Percentiles rank a stretch among this genome's conserved stretches.
Conservation (phyloP, 345 rosid species). For the Leavenworthia alabamica region DNA sequence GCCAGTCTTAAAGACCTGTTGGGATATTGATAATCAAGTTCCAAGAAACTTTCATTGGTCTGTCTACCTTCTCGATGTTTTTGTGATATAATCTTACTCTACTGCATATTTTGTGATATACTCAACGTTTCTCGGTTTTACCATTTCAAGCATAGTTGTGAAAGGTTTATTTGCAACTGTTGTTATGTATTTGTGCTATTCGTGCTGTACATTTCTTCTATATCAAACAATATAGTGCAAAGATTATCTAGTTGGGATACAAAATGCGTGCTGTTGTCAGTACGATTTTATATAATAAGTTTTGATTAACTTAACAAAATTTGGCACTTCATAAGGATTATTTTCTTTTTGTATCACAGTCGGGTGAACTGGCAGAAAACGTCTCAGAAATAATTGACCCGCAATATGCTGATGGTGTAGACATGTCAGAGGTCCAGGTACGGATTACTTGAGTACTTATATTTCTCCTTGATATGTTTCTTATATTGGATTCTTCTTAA, state of each 20-base stretch:
- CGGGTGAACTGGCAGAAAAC: slow-evolving; percentile 93
- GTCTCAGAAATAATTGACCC: slow-evolving; percentile 85
- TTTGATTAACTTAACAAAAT: slow-evolving; percentile 11
- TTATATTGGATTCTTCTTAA: slow-evolving; percentile 23
- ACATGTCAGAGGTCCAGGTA: slow-evolving; percentile 91
- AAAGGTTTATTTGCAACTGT: slow-evolving; percentile 1
- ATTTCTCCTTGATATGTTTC: not conserved
- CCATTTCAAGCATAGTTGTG: not conserved
- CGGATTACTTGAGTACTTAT: slow-evolving; percentile 7
- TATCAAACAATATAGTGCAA: not conserved
- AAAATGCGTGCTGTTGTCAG: not conserved
- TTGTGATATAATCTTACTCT: slow-evolving; percentile 1
- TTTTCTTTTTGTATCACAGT: slow-evolving; percentile 42
- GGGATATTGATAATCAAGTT: not conserved
- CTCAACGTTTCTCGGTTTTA: not conserved
- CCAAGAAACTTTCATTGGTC: slow-evolving; percentile 10
- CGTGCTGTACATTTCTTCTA: not conserved
- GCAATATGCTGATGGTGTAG: slow-evolving; percentile 74
- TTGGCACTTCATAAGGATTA: slow-evolving; percentile 13
- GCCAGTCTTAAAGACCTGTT: not conserved
- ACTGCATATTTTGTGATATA: not conserved
- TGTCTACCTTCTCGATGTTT: slow-evolving; percentile 5
- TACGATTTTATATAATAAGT: slow-evolving; percentile 4
- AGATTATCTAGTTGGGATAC: slow-evolving; percentile 5
- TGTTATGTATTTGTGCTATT: not conserved